Base-by-base conservation (phyloP, 2,329 filamentous ascomycete genomes). In the Eurotiales sp. region DNA sequence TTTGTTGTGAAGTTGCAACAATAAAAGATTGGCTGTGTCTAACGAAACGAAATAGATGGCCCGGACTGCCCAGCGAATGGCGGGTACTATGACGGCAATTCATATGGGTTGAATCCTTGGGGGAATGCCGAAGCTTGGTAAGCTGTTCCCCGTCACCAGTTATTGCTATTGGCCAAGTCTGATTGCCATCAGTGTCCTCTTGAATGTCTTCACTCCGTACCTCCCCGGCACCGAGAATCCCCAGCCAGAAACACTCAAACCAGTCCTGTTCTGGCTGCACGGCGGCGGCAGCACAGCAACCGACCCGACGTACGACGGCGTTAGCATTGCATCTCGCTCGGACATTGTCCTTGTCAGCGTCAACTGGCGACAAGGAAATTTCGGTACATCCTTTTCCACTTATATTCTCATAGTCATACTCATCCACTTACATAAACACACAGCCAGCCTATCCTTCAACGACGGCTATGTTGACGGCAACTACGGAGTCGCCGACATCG, bases 311-410 rank as follows among this genome's bases (percentile, higher is more conserved):
- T 61, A 61, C 8, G 81, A 84, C 54, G 78, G 79, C 17, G 77
- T 77, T 2, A 80, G 81, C 55, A 66, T 84, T 3, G 81, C 77
- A 0, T 81, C 78, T 2, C 73, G 80, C 44, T 80, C 80, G 19
- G 81, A 84, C 54, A 73, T 84, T 15, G 78, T 85, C 0, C 73
- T 82, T 3, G 81, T 85, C 4, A 66, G 67, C 7, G 79, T 83
- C 67, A 84, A 84, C 66, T 84, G 84, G 62, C 77, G 82, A 8
- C 65, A 84, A 3, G 74, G 72, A 0, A 81, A 78, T 0, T 69
- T 84, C 0, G 82, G 82, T 0, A 84, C 82, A 57, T 29, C 11
- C 11, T 11, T 6, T 29, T 29, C 11, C 25, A 29, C 11, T 29
- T 29, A 29, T 29, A 6, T 29, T 6, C 6, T 29, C 25, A 11